Conservation (phyloP, 192 early-diverging fungal genomes). For the Diversispora eburnea region DNA sequence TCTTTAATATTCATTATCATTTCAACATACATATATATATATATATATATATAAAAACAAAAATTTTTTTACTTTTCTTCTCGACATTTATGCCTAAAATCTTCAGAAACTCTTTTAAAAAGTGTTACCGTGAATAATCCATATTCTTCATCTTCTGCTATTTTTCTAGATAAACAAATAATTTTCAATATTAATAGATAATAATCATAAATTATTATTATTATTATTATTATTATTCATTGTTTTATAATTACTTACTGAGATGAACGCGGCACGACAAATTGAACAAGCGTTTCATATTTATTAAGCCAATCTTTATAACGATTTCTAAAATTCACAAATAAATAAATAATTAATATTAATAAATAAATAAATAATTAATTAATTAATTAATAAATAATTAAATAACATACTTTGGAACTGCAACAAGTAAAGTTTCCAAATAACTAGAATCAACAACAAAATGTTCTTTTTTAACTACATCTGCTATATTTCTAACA, state of each 20-base stretch:
- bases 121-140: conserved; percentile 86
- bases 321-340: conserved; percentile 40
- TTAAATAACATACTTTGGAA: conserved; percentile 70
- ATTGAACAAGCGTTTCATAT: conserved; percentile 89
- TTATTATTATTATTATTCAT: too few relatives aligned
- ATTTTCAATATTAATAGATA: background rate
- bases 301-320: conserved; percentile 78
- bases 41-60: background rate
- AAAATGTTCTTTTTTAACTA: conserved; percentile 91
- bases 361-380: background rate
- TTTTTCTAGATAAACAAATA: conserved; percentile 47
- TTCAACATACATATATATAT: background rate
- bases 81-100: conserved; percentile 85
- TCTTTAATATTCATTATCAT: too few relatives aligned
- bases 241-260: conserved; percentile 64
- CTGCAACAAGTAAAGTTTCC: conserved; percentile 88
- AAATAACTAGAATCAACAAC: conserved; percentile 92
- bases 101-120: conserved; percentile 84
- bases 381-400: background rate
- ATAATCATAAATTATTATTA: background rate
- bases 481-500: conserved; percentile 76
- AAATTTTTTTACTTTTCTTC: conserved; percentile 66
- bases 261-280: conserved; percentile 95
- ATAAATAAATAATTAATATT: too few relatives aligned
- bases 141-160: conserved; percentile 96